Evolutionary conservation across 208 protist species (phyloP), one percentile per base, ranked within the genome.

Genomic region (Blechomonas ayalai): DNA sequence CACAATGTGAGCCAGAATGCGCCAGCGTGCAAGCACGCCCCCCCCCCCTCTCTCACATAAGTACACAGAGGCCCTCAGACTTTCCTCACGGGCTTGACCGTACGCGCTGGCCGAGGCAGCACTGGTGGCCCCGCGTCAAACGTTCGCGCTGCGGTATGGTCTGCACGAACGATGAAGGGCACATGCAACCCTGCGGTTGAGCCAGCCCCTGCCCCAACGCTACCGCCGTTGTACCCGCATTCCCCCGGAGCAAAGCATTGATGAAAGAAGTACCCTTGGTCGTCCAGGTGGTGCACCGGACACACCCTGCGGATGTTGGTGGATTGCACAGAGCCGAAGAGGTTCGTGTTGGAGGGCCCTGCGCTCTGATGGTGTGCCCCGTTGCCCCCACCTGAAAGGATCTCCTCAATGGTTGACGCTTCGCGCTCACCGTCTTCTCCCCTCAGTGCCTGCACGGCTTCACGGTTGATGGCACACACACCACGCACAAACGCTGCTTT

Each of bases 381-480:
- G 55, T 15, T 31, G 1, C 18, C 35, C 54, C 29, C 31, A 42
- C n/a, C 5, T 29, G n/a, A n/a, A 4, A 84, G 65, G 31, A 84
- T 80, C 20, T 70, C 70, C 15, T 70, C 72, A 27, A 77, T 79
- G 9, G 63, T 59, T 35, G 59, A 58, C 18, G 53, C 68, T 31
- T 78, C 55, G 8, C 66, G 33, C 49, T 35, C 59, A 15, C 31
- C 45, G 25, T 71, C 59, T 2, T 39, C 24, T 3, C 76, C 70
- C 10, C 70, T 59, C 22, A 93, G 68, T n/a, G 87, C 78, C 24
- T 90, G 71, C 52, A 92, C 78, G 3, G 90, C 90, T 51, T 96
- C 90, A 4, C 80, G 81, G 48, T 95, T 95, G 36, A 96, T 55
- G 3, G 90, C 84, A 33, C 77, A 86, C 24, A 95, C 77, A 4